These are phyloP conservation scores for Linaria vulgaris DNA, from an alignment of 257 asterid genomes.

Conservation along the genomic window DNA sequence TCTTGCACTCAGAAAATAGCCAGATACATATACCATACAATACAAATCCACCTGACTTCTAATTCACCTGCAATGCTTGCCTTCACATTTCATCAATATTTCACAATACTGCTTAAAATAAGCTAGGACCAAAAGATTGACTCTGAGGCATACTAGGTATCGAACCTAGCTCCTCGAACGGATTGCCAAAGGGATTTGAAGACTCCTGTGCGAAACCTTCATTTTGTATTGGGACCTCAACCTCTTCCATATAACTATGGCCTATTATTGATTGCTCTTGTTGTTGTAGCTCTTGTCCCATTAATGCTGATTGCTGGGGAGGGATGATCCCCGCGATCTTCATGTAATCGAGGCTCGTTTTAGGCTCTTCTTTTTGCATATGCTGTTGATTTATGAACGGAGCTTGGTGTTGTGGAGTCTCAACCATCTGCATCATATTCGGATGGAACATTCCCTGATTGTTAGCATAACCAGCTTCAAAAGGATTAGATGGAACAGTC, in stretches of 20 bases:
- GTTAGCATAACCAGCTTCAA: constrained; percentile 39
- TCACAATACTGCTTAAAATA: constrained; percentile 23
- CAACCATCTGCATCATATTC: constrained; percentile 28
- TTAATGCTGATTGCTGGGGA: constrained; percentile 35
- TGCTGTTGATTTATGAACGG: constrained; percentile 12
- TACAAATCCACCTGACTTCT: constrained; percentile 5
- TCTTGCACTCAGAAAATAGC: too few species aligned
- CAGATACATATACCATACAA: not conserved
- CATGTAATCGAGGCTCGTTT: constrained; percentile 4
- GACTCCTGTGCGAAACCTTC: constrained; percentile 22
- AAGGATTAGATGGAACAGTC: constrained; percentile 50
- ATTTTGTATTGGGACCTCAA: constrained; percentile 21
- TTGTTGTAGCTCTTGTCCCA: constrained; percentile 29
- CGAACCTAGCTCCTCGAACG: constrained; percentile 43
- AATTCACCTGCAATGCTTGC: not conserved
- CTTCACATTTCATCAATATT: too few species aligned
- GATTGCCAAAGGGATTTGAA: constrained; percentile 43
- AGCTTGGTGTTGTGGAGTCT: constrained; percentile 19
- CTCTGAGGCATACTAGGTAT: constrained; percentile 35
- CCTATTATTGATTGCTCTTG: constrained; percentile 13
- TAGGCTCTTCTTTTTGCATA: not conserved
- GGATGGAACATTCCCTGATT: constrained; percentile 26
- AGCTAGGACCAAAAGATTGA: constrained; percentile 18
- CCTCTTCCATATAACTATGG: constrained; percentile 22
- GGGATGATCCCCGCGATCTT: constrained; percentile 33